Conservation (phyloP, 352 stramenopile species). For the Phytophthora macrochlamydospora region DNA sequence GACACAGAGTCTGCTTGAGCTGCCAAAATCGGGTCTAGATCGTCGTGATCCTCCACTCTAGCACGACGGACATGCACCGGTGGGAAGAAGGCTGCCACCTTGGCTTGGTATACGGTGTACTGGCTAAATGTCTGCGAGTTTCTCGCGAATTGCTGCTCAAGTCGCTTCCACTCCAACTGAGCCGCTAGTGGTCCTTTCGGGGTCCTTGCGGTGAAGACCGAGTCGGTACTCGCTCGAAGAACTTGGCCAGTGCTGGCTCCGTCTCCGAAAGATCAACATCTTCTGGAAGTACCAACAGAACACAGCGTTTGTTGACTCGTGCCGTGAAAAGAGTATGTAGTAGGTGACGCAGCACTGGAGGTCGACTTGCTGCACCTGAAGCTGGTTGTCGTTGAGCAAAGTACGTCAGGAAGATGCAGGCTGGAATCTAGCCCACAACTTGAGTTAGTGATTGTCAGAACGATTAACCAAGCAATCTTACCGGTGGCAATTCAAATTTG, state of each 20-base stretch:
- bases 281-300: slow-evolving; percentile 61
- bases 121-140: slow-evolving; percentile 48
- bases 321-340: slow-evolving; percentile 57
- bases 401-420: slow-evolving; percentile 61
- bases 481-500: slow-evolving; percentile 60
- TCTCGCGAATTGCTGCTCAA: slow-evolving; percentile 40
- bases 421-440: slow-evolving; percentile 30
- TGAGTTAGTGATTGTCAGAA: neutral
- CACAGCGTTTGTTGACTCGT: slow-evolving; percentile 39
- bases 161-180: slow-evolving; percentile 16
- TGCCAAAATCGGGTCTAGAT: slow-evolving; percentile 73
- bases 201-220: slow-evolving; percentile 15
- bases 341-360: slow-evolving; percentile 57
- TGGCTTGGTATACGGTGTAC: slow-evolving; percentile 56
- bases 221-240: slow-evolving; percentile 46
- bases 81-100: slow-evolving; percentile 40
- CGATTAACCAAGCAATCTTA: slow-evolving; percentile 13
- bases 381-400: slow-evolving; percentile 57
- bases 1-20: slow-evolving; percentile 67
- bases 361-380: slow-evolving; percentile 27
- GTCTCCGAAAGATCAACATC: slow-evolving; percentile 44
- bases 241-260: slow-evolving; percentile 62
- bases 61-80: slow-evolving; percentile 62
- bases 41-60: slow-evolving; percentile 83
- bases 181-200: slow-evolving; percentile 4